These are phyloP conservation scores for Penicillium coprophilum DNA, from an alignment of 495 filamentous ascomycete genomes.

Conservation along the genomic window DNA sequence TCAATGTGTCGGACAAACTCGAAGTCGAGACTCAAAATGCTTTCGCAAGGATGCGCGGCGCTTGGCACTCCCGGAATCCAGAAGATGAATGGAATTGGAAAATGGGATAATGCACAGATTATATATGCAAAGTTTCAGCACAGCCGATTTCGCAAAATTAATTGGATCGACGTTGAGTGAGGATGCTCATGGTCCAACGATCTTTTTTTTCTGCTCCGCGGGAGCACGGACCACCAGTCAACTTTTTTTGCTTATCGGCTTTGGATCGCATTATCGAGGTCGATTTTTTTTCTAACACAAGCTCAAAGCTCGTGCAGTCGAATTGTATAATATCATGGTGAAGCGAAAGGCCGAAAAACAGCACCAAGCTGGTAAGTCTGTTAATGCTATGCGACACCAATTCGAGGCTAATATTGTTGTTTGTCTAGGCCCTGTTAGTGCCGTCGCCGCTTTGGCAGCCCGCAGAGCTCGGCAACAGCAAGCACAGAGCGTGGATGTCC, in stretches of 20 bases:
- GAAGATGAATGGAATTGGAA: not conserved
- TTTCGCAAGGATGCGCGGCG: conserved; percentile 8
- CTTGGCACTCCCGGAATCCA: not conserved
- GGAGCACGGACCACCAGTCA: conserved; percentile 45
- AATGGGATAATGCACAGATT: not conserved
- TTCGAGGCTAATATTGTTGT: not conserved
- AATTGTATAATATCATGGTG: conserved; percentile 22
- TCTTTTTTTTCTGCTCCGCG: conserved; percentile 50
- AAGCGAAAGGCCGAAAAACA: conserved; percentile 50
- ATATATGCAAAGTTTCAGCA: not conserved
- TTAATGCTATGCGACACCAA: not conserved
- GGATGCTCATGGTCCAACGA: conserved; percentile 19
- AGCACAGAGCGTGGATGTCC: conserved; percentile 22
- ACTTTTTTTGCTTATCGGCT: conserved; percentile 38
- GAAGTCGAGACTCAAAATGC: not conserved
- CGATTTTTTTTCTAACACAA: conserved; percentile 5
- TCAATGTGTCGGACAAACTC: conserved; percentile 5
- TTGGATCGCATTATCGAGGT: conserved; percentile 24
- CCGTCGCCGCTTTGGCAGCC: conserved; percentile 47
- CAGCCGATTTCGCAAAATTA: not conserved
- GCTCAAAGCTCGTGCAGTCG: not conserved
- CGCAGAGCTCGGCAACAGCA: conserved; percentile 49
- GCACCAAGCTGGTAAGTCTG: conserved; percentile 34
- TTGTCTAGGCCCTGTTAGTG: conserved; percentile 42
- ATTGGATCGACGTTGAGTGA: conserved; percentile 16